Evolutionary conservation across 306 rosid genomes (phyloP).

Genomic region (Trifolium dubium): DNA sequence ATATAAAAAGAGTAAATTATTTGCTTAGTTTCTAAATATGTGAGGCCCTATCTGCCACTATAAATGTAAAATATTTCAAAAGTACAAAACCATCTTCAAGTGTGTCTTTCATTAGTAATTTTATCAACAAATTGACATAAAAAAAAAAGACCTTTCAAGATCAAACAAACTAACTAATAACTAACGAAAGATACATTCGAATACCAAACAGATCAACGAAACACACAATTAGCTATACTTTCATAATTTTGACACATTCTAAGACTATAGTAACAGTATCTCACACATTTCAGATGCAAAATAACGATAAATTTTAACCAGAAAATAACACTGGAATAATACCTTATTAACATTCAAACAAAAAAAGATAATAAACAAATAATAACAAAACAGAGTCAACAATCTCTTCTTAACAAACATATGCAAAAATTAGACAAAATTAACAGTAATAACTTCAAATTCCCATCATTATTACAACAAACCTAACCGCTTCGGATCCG

Average conservation of each 20-base stretch:
- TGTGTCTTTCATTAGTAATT: background rate
- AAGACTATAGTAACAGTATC: background rate
- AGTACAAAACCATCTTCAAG: background rate
- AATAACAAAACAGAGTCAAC: conserved; percentile 38
- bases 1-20: background rate
- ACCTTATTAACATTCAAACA: conserved; percentile 48
- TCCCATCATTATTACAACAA: conserved; percentile 41
- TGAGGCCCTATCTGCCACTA: background rate
- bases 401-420: conserved; percentile 31
- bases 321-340: conserved; percentile 33
- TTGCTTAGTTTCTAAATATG: background rate
- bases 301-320: background rate
- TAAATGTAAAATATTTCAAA: background rate
- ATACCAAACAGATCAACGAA: background rate
- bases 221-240: background rate
- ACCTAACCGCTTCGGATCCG: background rate
- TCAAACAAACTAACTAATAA: background rate
- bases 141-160: too few relatives aligned
- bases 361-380: conserved; percentile 24
- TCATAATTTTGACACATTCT: background rate
- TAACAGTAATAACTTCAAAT: conserved; percentile 6
- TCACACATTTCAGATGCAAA: background rate
- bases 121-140: background rate
- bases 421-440: conserved; percentile 28
- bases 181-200: background rate